Conservation (phyloP, 139 green algal species). For the Chlamydomonas applanata region DNA sequence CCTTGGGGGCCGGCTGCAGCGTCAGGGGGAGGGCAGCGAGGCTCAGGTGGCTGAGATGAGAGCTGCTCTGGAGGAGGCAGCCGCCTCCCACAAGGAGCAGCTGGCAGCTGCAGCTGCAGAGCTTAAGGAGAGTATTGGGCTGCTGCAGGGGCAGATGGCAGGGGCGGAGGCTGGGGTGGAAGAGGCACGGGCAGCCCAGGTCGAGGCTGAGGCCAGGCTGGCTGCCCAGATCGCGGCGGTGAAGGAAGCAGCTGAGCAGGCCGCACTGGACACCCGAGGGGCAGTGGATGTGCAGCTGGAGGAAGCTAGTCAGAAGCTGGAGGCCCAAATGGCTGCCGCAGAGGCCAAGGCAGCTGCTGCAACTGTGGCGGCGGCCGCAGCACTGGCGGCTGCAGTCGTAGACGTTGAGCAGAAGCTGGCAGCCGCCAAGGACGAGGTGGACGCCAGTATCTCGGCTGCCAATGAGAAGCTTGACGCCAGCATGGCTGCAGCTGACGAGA, state of each 20-base stretch:
- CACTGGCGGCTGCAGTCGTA: no score
- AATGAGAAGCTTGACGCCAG: slow-evolving; percentile 10
- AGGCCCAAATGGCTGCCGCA: background rate
- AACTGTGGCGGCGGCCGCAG: background rate
- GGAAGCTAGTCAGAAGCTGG: slow-evolving; percentile 9
- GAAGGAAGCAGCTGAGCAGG: no score
- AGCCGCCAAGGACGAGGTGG: background rate
- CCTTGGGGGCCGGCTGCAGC: no score
- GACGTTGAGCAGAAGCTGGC: background rate
- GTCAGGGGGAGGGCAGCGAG: no score
- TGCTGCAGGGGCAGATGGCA: background rate
- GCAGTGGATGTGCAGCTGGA: background rate
- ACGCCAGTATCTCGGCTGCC: background rate
- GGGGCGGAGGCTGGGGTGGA: no score
- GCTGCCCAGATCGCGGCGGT: no score
- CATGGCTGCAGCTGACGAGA: slow-evolving; percentile 1
- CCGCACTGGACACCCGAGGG: background rate
- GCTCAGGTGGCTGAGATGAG: no score
- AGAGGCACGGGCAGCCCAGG: no score
- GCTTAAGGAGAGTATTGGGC: background rate
- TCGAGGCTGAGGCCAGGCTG: no score
- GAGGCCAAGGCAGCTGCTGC: background rate
- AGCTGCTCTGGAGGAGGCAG: no score
- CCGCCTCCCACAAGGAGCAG: no score
- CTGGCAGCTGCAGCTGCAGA: no score